These are phyloP conservation scores for Fusarium nisikadoi DNA, from an alignment of 2,329 filamentous ascomycete species.

Conservation along the genomic window DNA sequence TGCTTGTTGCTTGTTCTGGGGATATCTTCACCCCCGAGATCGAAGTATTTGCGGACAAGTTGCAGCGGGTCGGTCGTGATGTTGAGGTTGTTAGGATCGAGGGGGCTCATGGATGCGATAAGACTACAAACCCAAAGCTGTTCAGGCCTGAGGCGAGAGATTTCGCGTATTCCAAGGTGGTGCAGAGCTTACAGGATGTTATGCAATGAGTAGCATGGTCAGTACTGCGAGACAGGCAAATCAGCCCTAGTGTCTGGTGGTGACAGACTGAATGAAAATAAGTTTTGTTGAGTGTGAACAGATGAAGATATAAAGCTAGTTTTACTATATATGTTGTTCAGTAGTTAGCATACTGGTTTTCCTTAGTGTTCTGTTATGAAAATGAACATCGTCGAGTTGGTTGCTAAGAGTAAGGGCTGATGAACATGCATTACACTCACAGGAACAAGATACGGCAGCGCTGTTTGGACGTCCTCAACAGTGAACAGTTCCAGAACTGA, in stretches of 20 bases:
- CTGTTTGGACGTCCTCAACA: neutral
- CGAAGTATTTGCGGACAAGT: constrained; percentile 46
- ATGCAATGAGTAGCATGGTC: neutral
- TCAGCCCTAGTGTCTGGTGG: too few relatives aligned
- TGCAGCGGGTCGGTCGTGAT: constrained; percentile 3
- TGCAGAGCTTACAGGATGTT: neutral
- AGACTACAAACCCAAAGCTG: constrained; percentile 4
- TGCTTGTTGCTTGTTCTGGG: constrained; percentile 50
- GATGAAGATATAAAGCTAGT: rapidly evolving
- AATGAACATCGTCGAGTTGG: neutral
- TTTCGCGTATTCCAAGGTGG: constrained; percentile 12
- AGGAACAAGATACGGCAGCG: neutral
- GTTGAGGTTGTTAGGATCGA: constrained; percentile 24
- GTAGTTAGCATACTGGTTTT: rapidly evolving
- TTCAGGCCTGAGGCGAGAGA: constrained; percentile 12
- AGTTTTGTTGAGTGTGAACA: rapidly evolving
- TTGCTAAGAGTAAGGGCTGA: neutral
- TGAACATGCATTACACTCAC: neutral
- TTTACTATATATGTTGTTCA: neutral
- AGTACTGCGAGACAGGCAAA: too few relatives aligned
- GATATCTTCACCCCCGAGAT: constrained; percentile 52
- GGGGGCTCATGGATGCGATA: constrained; percentile 41
- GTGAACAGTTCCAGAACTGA: too few relatives aligned
- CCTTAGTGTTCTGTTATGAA: rapidly evolving
- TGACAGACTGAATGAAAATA: too few relatives aligned